These are phyloP conservation scores for Mycena rosella DNA, from an alignment of 768 basidiomycete species.

Conservation along the genomic window DNA sequence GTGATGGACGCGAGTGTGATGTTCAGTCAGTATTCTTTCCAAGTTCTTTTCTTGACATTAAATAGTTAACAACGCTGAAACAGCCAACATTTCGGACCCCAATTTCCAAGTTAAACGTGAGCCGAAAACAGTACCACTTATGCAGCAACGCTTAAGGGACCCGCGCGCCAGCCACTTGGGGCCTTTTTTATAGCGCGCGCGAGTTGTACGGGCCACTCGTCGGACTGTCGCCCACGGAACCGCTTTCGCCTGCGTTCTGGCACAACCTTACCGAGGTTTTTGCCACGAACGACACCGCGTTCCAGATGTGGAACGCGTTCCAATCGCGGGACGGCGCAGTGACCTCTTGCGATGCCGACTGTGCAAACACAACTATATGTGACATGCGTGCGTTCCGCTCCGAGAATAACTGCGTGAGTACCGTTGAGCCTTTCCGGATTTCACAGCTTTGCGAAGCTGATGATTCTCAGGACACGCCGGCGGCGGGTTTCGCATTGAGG, in stretches of 20 bases:
- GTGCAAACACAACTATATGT: slow-evolving; percentile 48
- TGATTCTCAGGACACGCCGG: slow-evolving; percentile 16
- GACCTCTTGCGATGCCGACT: slow-evolving; percentile 39
- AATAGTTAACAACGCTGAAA: background rate
- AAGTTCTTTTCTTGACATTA: no score
- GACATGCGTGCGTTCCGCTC: slow-evolving; percentile 46
- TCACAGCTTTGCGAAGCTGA: background rate
- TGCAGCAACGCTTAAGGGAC: background rate
- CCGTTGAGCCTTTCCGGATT: background rate
- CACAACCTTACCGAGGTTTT: slow-evolving; percentile 53
- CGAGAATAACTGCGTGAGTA: slow-evolving; percentile 43
- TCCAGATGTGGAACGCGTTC: slow-evolving; percentile 47
- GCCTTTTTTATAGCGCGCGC: slow-evolving; percentile 43
- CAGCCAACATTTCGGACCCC: slow-evolving; percentile 45
- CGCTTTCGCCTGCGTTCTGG: slow-evolving; percentile 57
- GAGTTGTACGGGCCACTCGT: slow-evolving; percentile 50
- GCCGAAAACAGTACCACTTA: background rate
- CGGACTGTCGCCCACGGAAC: slow-evolving; percentile 34
- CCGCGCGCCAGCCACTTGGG: slow-evolving; percentile 18
- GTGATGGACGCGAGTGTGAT: slow-evolving; percentile 52
- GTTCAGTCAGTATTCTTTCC: slow-evolving; percentile 43
- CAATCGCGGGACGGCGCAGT: slow-evolving; percentile 44
- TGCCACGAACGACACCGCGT: slow-evolving; percentile 45
- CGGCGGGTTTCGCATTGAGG: slow-evolving; percentile 10
- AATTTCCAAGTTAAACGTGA: slow-evolving; percentile 40